These are phyloP conservation scores for Sanghuangporus sanghuang DNA, from an alignment of 1,284 basidiomycete genomes.

Conservation along the genomic window DNA sequence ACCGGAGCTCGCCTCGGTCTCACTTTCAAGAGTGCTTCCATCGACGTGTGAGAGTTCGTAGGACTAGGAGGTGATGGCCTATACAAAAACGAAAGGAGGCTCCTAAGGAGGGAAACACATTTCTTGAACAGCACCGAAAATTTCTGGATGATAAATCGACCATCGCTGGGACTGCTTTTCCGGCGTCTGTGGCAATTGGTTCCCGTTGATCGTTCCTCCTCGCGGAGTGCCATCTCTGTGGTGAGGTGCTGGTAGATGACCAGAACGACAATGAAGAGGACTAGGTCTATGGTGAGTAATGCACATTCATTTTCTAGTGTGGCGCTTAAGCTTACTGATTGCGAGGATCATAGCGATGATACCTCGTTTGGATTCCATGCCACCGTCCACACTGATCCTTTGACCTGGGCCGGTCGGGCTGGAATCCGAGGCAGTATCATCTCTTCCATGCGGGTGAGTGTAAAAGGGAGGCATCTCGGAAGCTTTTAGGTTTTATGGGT, in stretches of 20 bases:
- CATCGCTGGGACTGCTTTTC: neutral
- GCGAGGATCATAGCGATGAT: conserved; percentile 17
- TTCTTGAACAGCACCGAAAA: neutral
- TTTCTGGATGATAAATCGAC: neutral
- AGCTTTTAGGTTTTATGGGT: neutral
- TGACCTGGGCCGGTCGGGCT: neutral
- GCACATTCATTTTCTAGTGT: neutral
- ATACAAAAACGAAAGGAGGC: neutral
- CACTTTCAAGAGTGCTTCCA: neutral
- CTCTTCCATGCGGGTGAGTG: neutral
- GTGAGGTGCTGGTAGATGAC: conserved; percentile 12
- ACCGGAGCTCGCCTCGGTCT: neutral
- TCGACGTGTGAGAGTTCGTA: neutral
- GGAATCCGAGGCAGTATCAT: neutral
- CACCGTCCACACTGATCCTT: conserved; percentile 13
- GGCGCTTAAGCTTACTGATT: conserved; percentile 6
- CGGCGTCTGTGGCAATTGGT: neutral
- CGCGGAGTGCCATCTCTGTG: conserved; percentile 1
- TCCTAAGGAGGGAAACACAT: neutral
- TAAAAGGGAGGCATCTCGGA: conserved; percentile 2
- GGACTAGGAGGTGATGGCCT: neutral
- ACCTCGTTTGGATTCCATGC: conserved; percentile 1
- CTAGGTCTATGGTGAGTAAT: neutral
- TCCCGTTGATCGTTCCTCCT: neutral
- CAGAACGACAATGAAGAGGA: conserved; percentile 15